These are phyloP conservation scores for Laguncularia racemosa DNA, from an alignment of 345 rosid genomes.

Conservation along the genomic window DNA sequence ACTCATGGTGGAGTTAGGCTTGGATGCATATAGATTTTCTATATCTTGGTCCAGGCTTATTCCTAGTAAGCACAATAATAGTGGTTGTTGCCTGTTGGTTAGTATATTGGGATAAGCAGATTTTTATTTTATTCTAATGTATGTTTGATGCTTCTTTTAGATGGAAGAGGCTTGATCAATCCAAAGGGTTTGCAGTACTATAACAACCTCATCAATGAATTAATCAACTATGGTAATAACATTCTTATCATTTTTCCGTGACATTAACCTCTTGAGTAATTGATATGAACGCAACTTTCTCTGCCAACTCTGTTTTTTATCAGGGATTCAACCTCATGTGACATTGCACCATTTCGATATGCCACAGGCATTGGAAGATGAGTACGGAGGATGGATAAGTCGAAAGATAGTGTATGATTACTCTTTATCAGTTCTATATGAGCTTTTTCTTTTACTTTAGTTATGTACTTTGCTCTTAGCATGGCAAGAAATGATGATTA, in stretches of 20 bases:
- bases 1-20: slow-evolving; percentile 20
- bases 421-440: background rate
- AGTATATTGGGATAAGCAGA: no score
- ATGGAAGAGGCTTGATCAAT: slow-evolving; percentile 21
- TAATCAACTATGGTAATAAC: slow-evolving; percentile 9
- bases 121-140: background rate
- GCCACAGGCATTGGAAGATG: slow-evolving; percentile 42
- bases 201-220: slow-evolving; percentile 22
- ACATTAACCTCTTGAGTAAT: background rate
- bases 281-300: background rate
- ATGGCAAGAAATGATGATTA: slow-evolving; percentile 20
- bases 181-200: slow-evolving; percentile 17
- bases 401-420: slow-evolving; percentile 27
- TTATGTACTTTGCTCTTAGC: background rate
- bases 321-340: slow-evolving; percentile 40
- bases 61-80: slow-evolving; percentile 19
- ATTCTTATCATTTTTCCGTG: background rate
- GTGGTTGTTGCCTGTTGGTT: no score
- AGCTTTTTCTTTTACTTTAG: background rate
- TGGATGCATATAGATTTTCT: slow-evolving; percentile 28
- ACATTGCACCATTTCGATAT: slow-evolving; percentile 27
- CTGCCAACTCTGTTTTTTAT: background rate
- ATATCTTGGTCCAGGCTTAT: slow-evolving; percentile 33
- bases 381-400: slow-evolving; percentile 39
- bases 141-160: slow-evolving; percentile 7